Conservation (phyloP, 768 basidiomycete genomes). For the Hypholoma fasciculare region DNA sequence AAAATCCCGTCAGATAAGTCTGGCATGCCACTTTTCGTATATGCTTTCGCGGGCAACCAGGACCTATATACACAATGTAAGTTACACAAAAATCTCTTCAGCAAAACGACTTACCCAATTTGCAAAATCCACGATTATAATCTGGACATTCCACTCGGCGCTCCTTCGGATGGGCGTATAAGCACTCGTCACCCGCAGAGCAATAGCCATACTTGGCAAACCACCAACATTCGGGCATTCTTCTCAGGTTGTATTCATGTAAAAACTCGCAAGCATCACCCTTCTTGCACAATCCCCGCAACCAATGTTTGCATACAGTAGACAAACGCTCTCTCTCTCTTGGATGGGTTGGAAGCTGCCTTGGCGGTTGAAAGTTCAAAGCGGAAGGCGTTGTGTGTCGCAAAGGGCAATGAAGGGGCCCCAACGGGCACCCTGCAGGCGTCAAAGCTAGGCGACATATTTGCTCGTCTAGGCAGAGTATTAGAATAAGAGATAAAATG, state of each 20-base stretch:
- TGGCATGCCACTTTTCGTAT: conserved; percentile 90
- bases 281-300: conserved; percentile 97
- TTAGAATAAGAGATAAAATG: not conserved
- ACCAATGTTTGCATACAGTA: conserved; percentile 99
- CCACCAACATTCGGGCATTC: conserved; percentile 99
- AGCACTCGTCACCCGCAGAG: conserved; percentile 93
- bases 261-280: conserved; percentile 97
- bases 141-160: conserved; percentile 92
- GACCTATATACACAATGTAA: conserved; percentile 49
- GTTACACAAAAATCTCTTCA: conserved; percentile 4
- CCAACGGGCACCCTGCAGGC: conserved; percentile 85
- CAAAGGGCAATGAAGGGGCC: conserved; percentile 88
- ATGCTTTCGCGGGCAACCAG: conserved; percentile 88
- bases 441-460: conserved; percentile 87
- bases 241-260: conserved; percentile 96
- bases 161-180: conserved; percentile 95
- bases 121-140: conserved; percentile 95
- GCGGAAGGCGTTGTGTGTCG: conserved; percentile 89
- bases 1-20: conserved; percentile 89
- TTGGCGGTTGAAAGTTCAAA: conserved; percentile 88
- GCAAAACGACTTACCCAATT: conserved; percentile 63
- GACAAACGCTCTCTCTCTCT: conserved; percentile 80
- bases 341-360: conserved; percentile 79
- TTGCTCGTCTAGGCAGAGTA: conserved; percentile 69
- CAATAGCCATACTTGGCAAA: conserved; percentile 98